phyloP scores from a whole-genome alignment of 371 early-diverging fungal species.

The Mortierella sp. region DNA sequence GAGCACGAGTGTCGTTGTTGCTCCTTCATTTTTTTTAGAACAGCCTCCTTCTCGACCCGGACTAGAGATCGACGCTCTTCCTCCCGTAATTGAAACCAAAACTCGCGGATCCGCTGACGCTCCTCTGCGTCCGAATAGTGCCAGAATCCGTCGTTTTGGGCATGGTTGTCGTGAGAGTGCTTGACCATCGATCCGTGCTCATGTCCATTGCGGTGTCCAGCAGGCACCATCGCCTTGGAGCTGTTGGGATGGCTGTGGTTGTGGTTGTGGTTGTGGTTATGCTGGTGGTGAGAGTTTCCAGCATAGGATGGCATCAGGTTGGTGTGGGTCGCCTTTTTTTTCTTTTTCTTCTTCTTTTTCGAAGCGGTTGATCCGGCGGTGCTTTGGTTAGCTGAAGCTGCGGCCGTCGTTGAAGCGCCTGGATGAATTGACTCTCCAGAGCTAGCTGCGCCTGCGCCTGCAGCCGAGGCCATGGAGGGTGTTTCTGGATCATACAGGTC shows the following conservation, averaged over 20 bases:
- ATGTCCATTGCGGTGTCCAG: slow-evolving; percentile 46
- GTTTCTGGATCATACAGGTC: slow-evolving; percentile 61
- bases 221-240: slow-evolving; percentile 34
- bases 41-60: slow-evolving; percentile 92
- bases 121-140: slow-evolving; percentile 84
- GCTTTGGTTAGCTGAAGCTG: slow-evolving; percentile 11
- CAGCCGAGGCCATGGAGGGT: slow-evolving; percentile 27
- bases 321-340: slow-evolving; percentile 55
- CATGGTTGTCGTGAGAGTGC: slow-evolving; percentile 44
- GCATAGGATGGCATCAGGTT: slow-evolving; percentile 11
- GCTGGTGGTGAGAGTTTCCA: slow-evolving; percentile 3
- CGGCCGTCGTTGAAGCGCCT: slow-evolving; percentile 20
- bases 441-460: slow-evolving; percentile 24
- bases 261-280: slow-evolving; percentile 25
- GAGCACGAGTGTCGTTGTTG: slow-evolving; percentile 93
- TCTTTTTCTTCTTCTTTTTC: slow-evolving; percentile 67
- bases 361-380: slow-evolving; percentile 32
- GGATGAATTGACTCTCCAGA: slow-evolving; percentile 14
- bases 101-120: slow-evolving; percentile 87
- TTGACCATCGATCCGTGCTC: slow-evolving; percentile 35
- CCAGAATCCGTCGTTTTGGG: slow-evolving; percentile 75
- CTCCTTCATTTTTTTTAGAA: slow-evolving; percentile 92
- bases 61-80: slow-evolving; percentile 87
- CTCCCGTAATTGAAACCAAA: slow-evolving; percentile 91
- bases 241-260: slow-evolving; percentile 25